Evolutionary conservation across 2,329 filamentous ascomycete genomes (phyloP).

Genomic region (Penicillium digitatum): DNA sequence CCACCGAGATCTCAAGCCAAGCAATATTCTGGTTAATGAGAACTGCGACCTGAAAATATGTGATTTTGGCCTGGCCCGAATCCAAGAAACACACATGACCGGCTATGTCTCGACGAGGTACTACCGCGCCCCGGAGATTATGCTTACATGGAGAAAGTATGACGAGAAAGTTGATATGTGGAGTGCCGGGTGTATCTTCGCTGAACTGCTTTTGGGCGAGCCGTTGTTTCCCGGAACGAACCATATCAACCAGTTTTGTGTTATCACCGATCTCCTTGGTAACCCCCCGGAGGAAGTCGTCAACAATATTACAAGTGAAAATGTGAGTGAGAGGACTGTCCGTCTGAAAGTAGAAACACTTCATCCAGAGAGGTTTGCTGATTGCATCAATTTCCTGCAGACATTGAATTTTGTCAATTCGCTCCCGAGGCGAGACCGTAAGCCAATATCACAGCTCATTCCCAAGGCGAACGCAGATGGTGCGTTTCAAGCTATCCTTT

Average conservation of each 20-base stretch:
- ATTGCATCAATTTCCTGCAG: constrained; percentile 43
- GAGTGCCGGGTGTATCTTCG: constrained; percentile 98
- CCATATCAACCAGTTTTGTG: constrained; percentile 98
- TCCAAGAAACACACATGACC: constrained; percentile 98
- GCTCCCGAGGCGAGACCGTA: constrained; percentile 84
- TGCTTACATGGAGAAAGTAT: constrained; percentile 99
- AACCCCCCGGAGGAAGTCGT: constrained; percentile 97
- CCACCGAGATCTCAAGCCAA: constrained; percentile 94
- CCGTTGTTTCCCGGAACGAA: constrained; percentile 97
- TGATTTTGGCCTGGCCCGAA: constrained; percentile 94
- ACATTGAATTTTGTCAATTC: constrained; percentile 96
- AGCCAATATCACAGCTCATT: constrained; percentile 82
- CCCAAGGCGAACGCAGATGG: constrained; percentile 83
- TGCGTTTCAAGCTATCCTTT: constrained; percentile 43
- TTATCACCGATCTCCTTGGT: constrained; percentile 96
- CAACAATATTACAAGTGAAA: constrained; percentile 95
- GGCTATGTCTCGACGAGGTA: constrained; percentile 98
- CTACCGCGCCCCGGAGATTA: constrained; percentile 97
- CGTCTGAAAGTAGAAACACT: background rate
- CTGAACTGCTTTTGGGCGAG: constrained; percentile 97
- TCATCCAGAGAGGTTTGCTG: too few relatives aligned
- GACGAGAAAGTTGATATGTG: constrained; percentile 98
- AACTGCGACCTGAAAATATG: constrained; percentile 99
- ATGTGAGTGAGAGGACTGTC: constrained; percentile 57
- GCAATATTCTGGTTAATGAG: constrained; percentile 98